phyloP scores from a whole-genome alignment of 495 filamentous ascomycete genomes.

The Penicillium fimorum region DNA sequence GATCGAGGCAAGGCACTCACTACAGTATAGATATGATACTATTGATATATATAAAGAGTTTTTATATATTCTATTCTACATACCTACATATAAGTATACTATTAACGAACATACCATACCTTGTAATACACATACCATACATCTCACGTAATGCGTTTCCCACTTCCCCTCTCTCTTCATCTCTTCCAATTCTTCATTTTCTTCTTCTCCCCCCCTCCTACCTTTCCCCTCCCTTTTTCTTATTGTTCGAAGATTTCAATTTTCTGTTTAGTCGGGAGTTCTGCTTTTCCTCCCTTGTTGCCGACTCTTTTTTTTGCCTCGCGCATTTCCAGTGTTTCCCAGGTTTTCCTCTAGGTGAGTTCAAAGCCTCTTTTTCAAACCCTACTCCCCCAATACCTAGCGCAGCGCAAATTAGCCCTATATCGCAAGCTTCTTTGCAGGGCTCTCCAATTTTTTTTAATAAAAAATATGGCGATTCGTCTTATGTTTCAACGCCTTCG shows the following conservation, averaged over 20 bases:
- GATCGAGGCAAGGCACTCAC: conserved; percentile 7
- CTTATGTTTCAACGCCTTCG: neutral
- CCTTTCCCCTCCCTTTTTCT: conserved; percentile 35
- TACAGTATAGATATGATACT: conserved; percentile 4
- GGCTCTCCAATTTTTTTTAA: neutral
- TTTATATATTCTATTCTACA: neutral
- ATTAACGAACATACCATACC: conserved; percentile 14
- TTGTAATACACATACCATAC: conserved; percentile 8
- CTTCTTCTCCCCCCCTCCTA: conserved; percentile 37
- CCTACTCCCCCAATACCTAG: no score
- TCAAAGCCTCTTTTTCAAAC: neutral
- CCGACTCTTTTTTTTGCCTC: conserved; percentile 26
- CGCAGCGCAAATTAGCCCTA: neutral
- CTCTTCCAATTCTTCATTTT: conserved; percentile 46
- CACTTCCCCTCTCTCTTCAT: conserved; percentile 40
- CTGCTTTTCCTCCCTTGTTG: conserved; percentile 23
- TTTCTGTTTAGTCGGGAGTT: conserved; percentile 36
- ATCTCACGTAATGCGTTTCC: conserved; percentile 22
- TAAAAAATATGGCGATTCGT: conserved; percentile 4
- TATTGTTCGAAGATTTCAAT: conserved; percentile 34
- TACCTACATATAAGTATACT: neutral
- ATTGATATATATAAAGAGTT: neutral
- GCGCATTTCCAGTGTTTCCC: conserved; percentile 31
- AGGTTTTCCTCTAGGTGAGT: conserved; percentile 29
- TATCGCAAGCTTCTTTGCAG: neutral